Evolutionary conservation across 2,329 filamentous ascomycete species (phyloP), one percentile per base, ranked within the genome.

Genomic region (Fusarium devonianum): DNA sequence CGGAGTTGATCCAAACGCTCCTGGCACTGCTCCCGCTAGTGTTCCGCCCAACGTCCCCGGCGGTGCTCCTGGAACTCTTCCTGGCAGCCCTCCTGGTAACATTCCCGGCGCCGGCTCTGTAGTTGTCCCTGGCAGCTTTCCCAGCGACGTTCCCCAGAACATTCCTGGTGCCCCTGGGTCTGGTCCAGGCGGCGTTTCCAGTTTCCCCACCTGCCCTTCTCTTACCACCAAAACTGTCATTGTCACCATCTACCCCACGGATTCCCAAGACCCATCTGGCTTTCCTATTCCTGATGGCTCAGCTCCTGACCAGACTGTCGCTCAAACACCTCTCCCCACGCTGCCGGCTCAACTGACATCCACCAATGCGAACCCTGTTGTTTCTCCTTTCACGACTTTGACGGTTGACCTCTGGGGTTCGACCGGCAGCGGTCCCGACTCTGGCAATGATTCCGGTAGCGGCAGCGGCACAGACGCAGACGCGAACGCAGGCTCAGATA

Each of bases 151-250:
- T 21, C 48, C 42, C 26, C 39, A 36, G 14, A 42, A 40, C 21
- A 34, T 21, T 16, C 38, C 48, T 38, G 43, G 14, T 3, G 40
- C 30, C 19, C 41, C 47, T 22, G 45, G 21, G 12, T 38, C 41
- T 19, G 28, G 39, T 38, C 41, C 17, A 10, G 23, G 22, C 33
- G 48, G 33, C 26, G 29, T 7, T 17, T 46, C 60, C 29, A 57
- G 45, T n/a, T 19, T 60, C 29, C 62, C 67, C 36, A 76, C 71
- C 17, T 81, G 79, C 58, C 67, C 71, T 52, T 49, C 69, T 29
- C 62, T 70, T 48, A 65, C 65, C 7, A 74, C 73, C 25, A 73
- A 70, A 25, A 81, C 78, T 28, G 71, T 81, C 52, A 77, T 79
- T 58, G 66, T 82, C 56, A 80, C 79, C 23, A 68, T 80, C 38